These are phyloP conservation scores for Lasiosphaeris hirsuta DNA, from an alignment of 495 filamentous ascomycete genomes.

Conservation along the genomic window DNA sequence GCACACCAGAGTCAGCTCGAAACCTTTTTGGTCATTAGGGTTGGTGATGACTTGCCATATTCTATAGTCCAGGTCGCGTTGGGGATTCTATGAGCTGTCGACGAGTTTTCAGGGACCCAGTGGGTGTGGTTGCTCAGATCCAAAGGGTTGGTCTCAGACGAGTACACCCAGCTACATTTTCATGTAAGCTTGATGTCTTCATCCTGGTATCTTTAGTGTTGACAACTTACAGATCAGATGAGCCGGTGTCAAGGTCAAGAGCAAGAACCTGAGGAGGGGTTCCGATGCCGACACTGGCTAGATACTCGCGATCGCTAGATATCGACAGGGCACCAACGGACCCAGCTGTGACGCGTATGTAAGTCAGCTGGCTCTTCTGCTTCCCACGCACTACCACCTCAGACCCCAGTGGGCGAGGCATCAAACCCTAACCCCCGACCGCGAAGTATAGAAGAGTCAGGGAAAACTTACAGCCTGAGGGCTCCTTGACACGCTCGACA, in stretches of 20 bases:
- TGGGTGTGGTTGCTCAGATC: constrained; percentile 10
- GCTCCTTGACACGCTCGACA: neutral
- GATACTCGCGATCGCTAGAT: constrained; percentile 56
- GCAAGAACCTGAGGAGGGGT: constrained; percentile 63
- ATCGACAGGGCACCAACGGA: constrained; percentile 14
- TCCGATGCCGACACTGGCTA: constrained; percentile 63
- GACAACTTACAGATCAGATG: constrained; percentile 65
- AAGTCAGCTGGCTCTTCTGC: neutral
- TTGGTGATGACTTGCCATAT: constrained; percentile 55
- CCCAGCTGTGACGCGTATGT: constrained; percentile 6
- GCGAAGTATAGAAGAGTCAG: neutral
- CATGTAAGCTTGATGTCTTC: neutral
- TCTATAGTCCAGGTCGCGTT: constrained; percentile 62
- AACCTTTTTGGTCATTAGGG: neutral
- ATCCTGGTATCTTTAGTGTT: neutral
- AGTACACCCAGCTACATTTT: constrained; percentile 22
- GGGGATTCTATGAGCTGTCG: constrained; percentile 50
- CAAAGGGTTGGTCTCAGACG: constrained; percentile 15
- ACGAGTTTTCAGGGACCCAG: constrained; percentile 53
- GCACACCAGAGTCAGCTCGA: neutral
- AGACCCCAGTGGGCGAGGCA: no score
- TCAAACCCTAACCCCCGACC: no score
- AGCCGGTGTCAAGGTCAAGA: constrained; percentile 73
- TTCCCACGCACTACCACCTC: no score
- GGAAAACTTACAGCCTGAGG: neutral